phyloP scores from a whole-genome alignment of 495 filamentous ascomycete genomes.

The Hypomontagnella submonticulosa region DNA sequence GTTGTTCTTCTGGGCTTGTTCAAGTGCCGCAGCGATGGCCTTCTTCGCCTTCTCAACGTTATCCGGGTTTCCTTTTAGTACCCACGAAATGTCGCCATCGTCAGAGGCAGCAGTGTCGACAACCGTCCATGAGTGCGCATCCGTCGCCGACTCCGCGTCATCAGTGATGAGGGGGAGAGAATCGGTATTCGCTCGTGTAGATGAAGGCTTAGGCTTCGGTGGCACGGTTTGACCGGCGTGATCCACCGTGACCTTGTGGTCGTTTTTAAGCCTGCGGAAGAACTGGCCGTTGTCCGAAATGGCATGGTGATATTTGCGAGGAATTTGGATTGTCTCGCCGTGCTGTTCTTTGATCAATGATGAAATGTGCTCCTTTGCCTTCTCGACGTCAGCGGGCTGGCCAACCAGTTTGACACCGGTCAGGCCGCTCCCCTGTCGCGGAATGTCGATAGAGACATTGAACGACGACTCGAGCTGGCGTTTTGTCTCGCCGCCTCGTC shows the following conservation, averaged over 20 bases:
- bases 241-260: constrained; percentile 88
- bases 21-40: constrained; percentile 74
- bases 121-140: constrained; percentile 82
- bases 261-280: constrained; percentile 85
- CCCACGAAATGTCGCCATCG: constrained; percentile 88
- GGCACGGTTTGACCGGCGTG: constrained; percentile 83
- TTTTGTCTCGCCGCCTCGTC: constrained; percentile 86
- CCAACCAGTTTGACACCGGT: constrained; percentile 88
- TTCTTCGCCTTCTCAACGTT: constrained; percentile 80
- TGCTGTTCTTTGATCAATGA: constrained; percentile 84
- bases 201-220: constrained; percentile 63
- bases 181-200: constrained; percentile 61
- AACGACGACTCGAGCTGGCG: constrained; percentile 89
- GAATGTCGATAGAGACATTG: constrained; percentile 88
- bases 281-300: constrained; percentile 91
- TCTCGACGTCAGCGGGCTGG: constrained; percentile 78
- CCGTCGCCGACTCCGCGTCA: constrained; percentile 67
- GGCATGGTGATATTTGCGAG: constrained; percentile 80
- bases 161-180: constrained; percentile 90
- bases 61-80: constrained; percentile 80
- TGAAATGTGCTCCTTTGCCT: constrained; percentile 84
- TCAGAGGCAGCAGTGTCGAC: constrained; percentile 68
- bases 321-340: constrained; percentile 85
- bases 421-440: constrained; percentile 73
- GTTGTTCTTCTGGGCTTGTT: constrained; percentile 75